Evolutionary conservation across 179 eudicot genomes (phyloP).

Genomic region (Gypsophila paniculata): DNA sequence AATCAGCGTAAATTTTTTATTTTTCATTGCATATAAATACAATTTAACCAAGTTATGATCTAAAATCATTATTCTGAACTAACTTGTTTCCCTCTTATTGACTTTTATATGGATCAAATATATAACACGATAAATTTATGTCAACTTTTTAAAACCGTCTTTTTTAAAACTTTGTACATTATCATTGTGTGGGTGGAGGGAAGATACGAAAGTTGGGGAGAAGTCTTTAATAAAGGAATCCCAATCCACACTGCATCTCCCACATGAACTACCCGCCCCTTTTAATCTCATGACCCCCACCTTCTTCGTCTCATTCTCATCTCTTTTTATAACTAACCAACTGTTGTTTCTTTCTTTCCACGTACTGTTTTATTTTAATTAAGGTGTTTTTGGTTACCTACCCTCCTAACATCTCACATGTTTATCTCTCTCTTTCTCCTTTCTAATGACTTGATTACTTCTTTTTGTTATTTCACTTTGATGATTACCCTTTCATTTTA

Average conservation of each 20-base stretch:
- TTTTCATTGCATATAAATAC: too few relatives aligned
- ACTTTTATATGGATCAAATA: too few relatives aligned
- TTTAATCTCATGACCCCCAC: slow-evolving; percentile 14
- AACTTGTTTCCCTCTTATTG: too few relatives aligned
- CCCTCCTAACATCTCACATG: slow-evolving; percentile 62
- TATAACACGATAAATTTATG: too few relatives aligned
- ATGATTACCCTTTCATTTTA: slow-evolving; percentile 1
- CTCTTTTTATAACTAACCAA: slow-evolving; percentile 19
- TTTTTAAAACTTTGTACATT: too few relatives aligned
- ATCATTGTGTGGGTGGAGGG: too few relatives aligned
- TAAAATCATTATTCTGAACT: too few relatives aligned
- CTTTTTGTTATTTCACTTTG: neutral
- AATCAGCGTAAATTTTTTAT: too few relatives aligned
- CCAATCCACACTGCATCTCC: slow-evolving; percentile 21
- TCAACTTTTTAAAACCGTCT: too few relatives aligned
- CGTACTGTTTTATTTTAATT: slow-evolving; percentile 14
- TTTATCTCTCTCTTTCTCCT: slow-evolving; percentile 14
- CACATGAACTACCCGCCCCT: slow-evolving; percentile 18
- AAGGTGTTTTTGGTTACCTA: slow-evolving; percentile 36
- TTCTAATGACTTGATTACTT: slow-evolving; percentile 10
- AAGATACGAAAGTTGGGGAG: too few relatives aligned
- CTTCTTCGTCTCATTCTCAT: neutral
- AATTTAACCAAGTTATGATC: too few relatives aligned
- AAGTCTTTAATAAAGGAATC: neutral
- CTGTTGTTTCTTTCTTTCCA: slow-evolving; percentile 1